Conservation (phyloP, 2,329 filamentous ascomycete genomes). For the Colletotrichum sp. region DNA sequence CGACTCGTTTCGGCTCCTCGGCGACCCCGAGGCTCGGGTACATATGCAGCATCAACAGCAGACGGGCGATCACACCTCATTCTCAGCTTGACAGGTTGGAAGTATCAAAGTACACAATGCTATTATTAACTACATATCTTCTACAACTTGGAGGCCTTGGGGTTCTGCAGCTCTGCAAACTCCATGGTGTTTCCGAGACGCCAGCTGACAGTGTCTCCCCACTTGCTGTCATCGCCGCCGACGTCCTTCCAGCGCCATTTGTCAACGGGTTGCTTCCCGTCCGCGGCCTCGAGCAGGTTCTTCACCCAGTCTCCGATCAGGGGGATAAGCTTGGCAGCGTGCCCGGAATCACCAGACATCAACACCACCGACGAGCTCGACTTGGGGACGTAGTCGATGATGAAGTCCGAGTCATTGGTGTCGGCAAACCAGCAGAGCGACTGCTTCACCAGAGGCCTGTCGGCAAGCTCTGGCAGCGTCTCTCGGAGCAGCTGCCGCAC, state of each 20-base stretch:
- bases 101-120: neutral
- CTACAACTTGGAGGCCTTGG: neutral
- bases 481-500: conserved; percentile 55
- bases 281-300: conserved; percentile 44
- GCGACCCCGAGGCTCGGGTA: neutral
- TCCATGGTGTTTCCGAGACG: conserved; percentile 35
- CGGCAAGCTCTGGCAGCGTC: conserved; percentile 56
- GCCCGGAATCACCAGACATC: conserved; percentile 63
- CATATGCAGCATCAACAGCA: neutral
- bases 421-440: conserved; percentile 70
- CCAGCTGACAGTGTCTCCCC: conserved; percentile 40
- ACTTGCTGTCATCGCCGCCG: conserved; percentile 22
- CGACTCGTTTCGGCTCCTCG: neutral
- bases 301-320: conserved; percentile 61
- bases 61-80: neutral
- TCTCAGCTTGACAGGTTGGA: neutral
- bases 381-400: conserved; percentile 63
- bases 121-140: neutral
- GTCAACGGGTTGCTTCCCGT: conserved; percentile 42
- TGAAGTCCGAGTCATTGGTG: conserved; percentile 62
- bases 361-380: conserved; percentile 48
- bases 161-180: conserved; percentile 21
- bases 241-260: conserved; percentile 58
- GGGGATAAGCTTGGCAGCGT: conserved; percentile 69
- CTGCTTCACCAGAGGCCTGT: conserved; percentile 60